Evolutionary conservation across 495 filamentous ascomycete species (phyloP).

Genomic region (Thermochaetoides thermophila): DNA sequence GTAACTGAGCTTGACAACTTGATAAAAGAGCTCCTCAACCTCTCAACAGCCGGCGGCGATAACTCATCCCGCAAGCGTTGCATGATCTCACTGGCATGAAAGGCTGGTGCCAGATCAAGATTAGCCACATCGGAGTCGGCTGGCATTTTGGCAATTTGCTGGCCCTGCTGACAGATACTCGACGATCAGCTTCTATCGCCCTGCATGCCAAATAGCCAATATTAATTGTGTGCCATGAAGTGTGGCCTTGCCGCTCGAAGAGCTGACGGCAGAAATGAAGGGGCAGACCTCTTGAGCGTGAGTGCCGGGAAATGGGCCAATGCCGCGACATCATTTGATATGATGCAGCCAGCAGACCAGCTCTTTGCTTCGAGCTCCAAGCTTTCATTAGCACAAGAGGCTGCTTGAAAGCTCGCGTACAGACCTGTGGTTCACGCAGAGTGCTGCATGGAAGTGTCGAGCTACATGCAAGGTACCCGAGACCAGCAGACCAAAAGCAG

Average conservation of each 20-base stretch:
- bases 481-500: slow-evolving; percentile 5
- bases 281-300: slow-evolving; percentile 3
- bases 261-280: slow-evolving; percentile 14
- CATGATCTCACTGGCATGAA: slow-evolving; percentile 16
- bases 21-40: too few relatives aligned
- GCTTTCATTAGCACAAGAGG: too few relatives aligned
- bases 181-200: slow-evolving; percentile 6
- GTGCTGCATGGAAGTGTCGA: too few relatives aligned
- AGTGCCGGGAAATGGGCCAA: slow-evolving; percentile 6
- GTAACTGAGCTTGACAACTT: too few relatives aligned
- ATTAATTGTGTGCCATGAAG: slow-evolving; percentile 11
- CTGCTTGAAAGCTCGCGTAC: too few relatives aligned
- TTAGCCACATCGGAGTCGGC: slow-evolving; percentile 13
- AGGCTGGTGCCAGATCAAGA: too few relatives aligned
- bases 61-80: too few relatives aligned
- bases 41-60: too few relatives aligned
- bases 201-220: slow-evolving; percentile 16
- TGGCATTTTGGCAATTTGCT: slow-evolving; percentile 26
- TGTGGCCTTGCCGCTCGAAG: slow-evolving; percentile 15
- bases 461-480: slow-evolving; percentile 21
- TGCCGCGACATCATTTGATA: slow-evolving; percentile 7
- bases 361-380: slow-evolving; percentile 8
- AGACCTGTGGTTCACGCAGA: too few relatives aligned
- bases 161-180: slow-evolving; percentile 16
- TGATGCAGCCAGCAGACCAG: slow-evolving; percentile 7